Conservation (phyloP, 768 basidiomycete species). For the Termitomyces sp. region DNA sequence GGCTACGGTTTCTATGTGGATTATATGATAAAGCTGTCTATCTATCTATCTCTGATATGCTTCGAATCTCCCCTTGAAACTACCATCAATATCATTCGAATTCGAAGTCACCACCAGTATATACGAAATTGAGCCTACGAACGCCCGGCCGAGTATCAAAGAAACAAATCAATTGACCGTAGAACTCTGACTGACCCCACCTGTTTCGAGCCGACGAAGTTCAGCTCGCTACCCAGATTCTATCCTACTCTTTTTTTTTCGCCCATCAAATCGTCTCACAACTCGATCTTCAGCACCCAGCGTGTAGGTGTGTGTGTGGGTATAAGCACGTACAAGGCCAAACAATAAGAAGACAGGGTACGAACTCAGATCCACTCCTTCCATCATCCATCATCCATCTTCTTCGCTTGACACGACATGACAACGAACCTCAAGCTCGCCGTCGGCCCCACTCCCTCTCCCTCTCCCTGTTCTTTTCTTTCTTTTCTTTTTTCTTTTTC, state of each 20-base stretch:
- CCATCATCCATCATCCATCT: neutral
- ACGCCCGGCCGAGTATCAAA: neutral
- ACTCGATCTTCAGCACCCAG: neutral
- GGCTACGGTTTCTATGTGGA: neutral
- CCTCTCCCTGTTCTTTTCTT: too few species aligned
- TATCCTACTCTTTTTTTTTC: too few species aligned
- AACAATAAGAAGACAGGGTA: neutral
- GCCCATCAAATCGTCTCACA: too few species aligned
- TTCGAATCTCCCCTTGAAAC: neutral
- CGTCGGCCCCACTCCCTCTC: slow-evolving; percentile 1
- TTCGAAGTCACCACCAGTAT: neutral
- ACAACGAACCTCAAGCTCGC: slow-evolving; percentile 3
- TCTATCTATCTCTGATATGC: neutral
- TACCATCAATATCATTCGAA: neutral
- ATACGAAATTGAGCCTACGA: neutral
- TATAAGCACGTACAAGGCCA: too few species aligned
- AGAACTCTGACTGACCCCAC: neutral
- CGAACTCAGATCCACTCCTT: neutral
- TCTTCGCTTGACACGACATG: neutral
- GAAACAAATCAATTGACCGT: neutral
- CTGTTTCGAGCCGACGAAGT: neutral
- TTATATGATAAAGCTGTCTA: too few species aligned
- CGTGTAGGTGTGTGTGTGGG: neutral
- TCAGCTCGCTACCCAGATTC: neutral
- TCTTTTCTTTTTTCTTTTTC: neutral